Evolutionary conservation across 1,284 basidiomycete species (phyloP), one percentile per base, ranked within the genome.

Genomic region (Marasmius tenuissimus): DNA sequence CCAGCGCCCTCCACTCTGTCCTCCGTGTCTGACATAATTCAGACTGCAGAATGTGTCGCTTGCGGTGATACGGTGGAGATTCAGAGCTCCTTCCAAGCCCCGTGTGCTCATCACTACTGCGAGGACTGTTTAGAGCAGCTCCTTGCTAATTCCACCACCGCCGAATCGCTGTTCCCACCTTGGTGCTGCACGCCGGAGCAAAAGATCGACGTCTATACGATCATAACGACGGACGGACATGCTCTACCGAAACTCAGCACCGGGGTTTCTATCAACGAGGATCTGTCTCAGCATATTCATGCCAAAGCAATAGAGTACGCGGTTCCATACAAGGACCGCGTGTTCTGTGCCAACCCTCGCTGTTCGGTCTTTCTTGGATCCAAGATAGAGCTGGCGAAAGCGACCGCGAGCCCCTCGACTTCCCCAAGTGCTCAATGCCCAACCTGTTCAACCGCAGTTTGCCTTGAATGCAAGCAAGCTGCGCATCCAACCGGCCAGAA

Each of bases 321-420:
- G 39, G 78, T 78, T 4, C 63, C 68, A 4, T 45, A 65, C 8
- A 38, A 49, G 10, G 65, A 75, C 54, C 71, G 79, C n/a, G 67
- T 82, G 0, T 82, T 82, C 62, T 82, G 81, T 65, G 68, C 72
- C 20, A 68, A 66, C 11, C 65, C 72, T 4, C 65, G 69, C 0
- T 82, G 80, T 60, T 80, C 79, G 6, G 56, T 69, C 3, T 83
- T 82, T 68, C 67, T 83, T 35, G 78, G 79, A 16, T 68, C 75
- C 18, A 48, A 33, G 16, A 49, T 18, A 33, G 18, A n/a, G 40
- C 1, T 71, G 27, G 27, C 27, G 27, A 27, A 27, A 27, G 27
- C 27, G 27, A 27, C 4, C 4, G 2, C 27, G 27, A 27, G 27
- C 27, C 27, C 27, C 4, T 2, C 27, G 27, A 27, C 27, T 4